phyloP scores from a whole-genome alignment of 148 eudicot genomes.

The Selenicereus undatus region DNA sequence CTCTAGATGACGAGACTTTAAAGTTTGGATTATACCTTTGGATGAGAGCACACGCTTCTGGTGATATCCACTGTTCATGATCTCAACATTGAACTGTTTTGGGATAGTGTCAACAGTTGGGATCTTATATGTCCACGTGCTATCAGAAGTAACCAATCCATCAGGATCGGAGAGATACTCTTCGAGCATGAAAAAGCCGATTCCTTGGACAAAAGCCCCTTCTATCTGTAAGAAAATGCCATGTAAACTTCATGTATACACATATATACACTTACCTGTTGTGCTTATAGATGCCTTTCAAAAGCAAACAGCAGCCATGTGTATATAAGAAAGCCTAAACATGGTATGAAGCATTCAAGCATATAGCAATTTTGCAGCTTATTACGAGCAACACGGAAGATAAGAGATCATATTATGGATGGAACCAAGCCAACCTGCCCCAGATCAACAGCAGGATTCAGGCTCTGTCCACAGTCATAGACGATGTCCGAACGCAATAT shows the following conservation, averaged over 20 bases:
- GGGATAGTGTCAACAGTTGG: conserved; percentile 89
- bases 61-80: conserved; percentile 76
- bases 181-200: conserved; percentile 89
- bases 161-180: conserved; percentile 62
- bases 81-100: conserved; percentile 62
- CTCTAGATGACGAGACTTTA: background rate
- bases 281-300: background rate
- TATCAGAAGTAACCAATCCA: conserved; percentile 55
- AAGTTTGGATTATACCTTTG: conserved; percentile 45
- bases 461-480: conserved; percentile 92
- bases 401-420: background rate
- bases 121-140: conserved; percentile 92
- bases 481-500: conserved; percentile 71
- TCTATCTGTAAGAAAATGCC: conserved; percentile 52
- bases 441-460: conserved; percentile 96
- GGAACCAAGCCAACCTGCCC: conserved; percentile 60
- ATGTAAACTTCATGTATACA: background rate
- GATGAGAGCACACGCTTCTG: conserved; percentile 76
- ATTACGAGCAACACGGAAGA: background rate
- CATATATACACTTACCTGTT: too few relatives aligned
- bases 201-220: conserved; percentile 92
- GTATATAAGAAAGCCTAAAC: background rate
- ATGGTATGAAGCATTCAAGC: background rate
- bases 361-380: background rate
- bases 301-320: background rate